phyloP scores from a whole-genome alignment of 2,329 filamentous ascomycete species.

The Tolypocladium amazonense region DNA sequence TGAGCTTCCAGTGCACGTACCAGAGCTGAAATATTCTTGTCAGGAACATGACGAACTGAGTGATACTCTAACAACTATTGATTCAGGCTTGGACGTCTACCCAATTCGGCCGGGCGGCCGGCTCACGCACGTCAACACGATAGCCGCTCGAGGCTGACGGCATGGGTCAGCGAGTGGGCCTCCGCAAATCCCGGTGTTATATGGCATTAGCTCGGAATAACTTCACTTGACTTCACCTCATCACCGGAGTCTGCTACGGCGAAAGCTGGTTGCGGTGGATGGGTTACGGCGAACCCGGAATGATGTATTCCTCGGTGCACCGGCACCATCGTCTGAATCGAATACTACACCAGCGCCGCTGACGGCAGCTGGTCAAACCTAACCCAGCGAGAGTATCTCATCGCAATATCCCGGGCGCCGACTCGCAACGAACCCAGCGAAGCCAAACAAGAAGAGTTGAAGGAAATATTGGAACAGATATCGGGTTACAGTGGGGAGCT shows the following conservation, averaged over 20 bases:
- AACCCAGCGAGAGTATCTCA: conserved; percentile 27
- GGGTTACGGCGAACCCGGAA: background rate
- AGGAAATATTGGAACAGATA: conserved; percentile 31
- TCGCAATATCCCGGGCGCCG: conserved; percentile 32
- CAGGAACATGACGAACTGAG: background rate
- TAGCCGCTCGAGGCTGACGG: no score
- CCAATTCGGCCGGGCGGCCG: background rate
- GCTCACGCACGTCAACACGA: background rate
- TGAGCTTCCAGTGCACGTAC: background rate
- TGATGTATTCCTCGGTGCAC: background rate
- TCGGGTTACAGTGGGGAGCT: conserved; percentile 12
- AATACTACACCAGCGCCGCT: conserved; percentile 13
- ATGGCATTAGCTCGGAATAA: background rate
- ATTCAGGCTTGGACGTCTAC: background rate
- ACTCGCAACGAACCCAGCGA: conserved; percentile 28
- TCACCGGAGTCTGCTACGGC: background rate
- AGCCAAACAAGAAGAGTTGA: conserved; percentile 24
- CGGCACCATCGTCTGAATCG: background rate
- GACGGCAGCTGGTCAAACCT: conserved; percentile 14
- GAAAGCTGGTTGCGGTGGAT: background rate
- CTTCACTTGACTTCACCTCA: background rate
- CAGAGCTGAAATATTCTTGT: background rate
- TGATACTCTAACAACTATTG: background rate
- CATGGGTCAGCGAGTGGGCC: background rate
- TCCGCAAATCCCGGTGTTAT: background rate